Evolutionary conservation across 306 rosid genomes (phyloP).

Genomic region (Prunus dulcis): DNA sequence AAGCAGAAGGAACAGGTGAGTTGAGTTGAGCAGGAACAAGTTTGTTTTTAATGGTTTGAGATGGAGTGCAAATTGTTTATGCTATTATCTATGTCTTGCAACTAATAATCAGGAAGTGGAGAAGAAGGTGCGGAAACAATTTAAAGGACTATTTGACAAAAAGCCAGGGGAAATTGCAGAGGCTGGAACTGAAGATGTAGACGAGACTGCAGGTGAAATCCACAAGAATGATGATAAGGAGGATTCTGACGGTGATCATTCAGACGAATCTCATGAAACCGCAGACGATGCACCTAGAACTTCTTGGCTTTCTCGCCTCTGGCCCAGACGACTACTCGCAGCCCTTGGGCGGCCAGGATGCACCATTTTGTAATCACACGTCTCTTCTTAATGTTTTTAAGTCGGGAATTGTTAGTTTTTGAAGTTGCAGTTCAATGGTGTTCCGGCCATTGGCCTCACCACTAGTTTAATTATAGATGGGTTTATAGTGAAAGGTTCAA

Average conservation of each 20-base stretch:
- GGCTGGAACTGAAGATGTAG: constrained; percentile 39
- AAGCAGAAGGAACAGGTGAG: constrained; percentile 76
- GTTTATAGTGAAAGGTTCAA: neutral
- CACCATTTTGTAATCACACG: constrained; percentile 44
- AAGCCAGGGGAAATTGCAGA: constrained; percentile 89
- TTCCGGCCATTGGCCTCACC: neutral
- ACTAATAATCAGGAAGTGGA: constrained; percentile 61
- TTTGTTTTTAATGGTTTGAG: neutral
- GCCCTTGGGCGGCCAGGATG: constrained; percentile 65
- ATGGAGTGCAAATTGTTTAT: neutral
- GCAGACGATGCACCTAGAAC: constrained; percentile 27
- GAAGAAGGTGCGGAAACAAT: constrained; percentile 73
- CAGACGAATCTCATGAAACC: constrained; percentile 51
- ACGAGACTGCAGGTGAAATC: constrained; percentile 34
- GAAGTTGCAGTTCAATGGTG: neutral
- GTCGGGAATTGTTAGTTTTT: no score
- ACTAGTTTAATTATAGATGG: neutral
- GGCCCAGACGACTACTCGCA: constrained; percentile 60
- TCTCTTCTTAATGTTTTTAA: neutral
- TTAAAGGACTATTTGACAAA: constrained; percentile 89
- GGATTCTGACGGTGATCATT: constrained; percentile 40
- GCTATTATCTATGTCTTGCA: neutral
- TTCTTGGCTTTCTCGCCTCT: constrained; percentile 60
- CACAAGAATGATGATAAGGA: constrained; percentile 35
- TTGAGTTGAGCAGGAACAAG: constrained; percentile 12